Evolutionary conservation across 1,284 basidiomycete species (phyloP).

Genomic region (Austropuccinia psidii): DNA sequence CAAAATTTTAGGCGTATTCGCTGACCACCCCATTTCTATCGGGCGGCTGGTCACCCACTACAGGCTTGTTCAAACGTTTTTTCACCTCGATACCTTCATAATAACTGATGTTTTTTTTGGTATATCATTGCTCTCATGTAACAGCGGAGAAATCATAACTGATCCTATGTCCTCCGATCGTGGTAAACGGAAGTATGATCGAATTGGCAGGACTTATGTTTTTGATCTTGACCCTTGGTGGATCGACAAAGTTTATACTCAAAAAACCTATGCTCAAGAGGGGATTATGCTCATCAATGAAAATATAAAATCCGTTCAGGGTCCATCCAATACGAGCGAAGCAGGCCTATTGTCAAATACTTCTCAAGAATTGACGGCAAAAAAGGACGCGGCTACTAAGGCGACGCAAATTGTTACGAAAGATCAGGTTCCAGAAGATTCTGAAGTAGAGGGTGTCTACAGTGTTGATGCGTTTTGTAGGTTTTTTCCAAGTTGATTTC

Average conservation of each 20-base stretch:
- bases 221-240: conserved; percentile 35
- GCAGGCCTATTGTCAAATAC: neutral
- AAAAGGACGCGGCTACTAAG: neutral
- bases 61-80: neutral
- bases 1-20: conserved; percentile 17
- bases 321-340: neutral
- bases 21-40: neutral
- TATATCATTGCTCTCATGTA: neutral
- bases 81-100: neutral
- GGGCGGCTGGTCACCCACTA: conserved; percentile 31
- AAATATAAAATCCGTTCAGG: neutral
- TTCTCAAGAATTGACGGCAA: no score
- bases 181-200: conserved; percentile 8
- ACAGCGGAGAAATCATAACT: conserved; percentile 31
- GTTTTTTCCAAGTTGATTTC: neutral
- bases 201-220: conserved; percentile 21
- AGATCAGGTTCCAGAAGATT: neutral
- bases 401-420: neutral
- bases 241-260: neutral
- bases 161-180: neutral
- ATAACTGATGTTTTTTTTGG: neutral
- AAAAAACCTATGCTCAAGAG: neutral
- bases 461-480: conserved; percentile 31
- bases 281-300: neutral
- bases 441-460: conserved; percentile 14